These are phyloP conservation scores for Entonaema liquescens DNA, from an alignment of 495 filamentous ascomycete species.

Conservation along the genomic window DNA sequence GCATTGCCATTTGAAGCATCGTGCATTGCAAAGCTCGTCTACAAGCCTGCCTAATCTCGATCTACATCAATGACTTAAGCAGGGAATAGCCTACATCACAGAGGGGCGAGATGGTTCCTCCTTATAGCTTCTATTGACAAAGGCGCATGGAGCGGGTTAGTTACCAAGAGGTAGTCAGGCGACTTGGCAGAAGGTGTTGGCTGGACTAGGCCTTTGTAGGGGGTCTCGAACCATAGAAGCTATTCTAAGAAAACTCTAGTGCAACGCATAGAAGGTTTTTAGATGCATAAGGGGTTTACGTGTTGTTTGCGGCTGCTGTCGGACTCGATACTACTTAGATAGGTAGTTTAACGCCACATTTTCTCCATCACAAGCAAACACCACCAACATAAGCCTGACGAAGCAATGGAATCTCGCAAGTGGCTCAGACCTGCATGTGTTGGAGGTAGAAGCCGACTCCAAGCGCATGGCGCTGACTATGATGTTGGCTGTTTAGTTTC, in stretches of 20 bases:
- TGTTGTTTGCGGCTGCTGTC: not conserved
- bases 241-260: not conserved
- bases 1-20: slow-evolving; percentile 3
- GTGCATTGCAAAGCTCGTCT: slow-evolving; percentile 16
- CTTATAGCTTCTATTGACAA: not conserved
- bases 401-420: not conserved
- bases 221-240: slow-evolving; percentile 6
- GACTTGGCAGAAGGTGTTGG: slow-evolving; percentile 22
- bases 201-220: not conserved
- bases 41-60: slow-evolving; percentile 28
- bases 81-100: slow-evolving; percentile 9
- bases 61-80: slow-evolving; percentile 3
- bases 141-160: slow-evolving; percentile 6
- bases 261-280: not conserved
- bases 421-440: not conserved
- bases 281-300: not conserved
- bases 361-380: not conserved
- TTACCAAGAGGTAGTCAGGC: slow-evolving; percentile 2
- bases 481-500: not conserved
- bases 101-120: not conserved
- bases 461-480: not conserved
- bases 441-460: slow-evolving; percentile 2
- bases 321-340: not conserved
- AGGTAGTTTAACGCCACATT: not conserved
- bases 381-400: not conserved